A percentile compares a stretch with the other conserved stretches of the same genome.
These are phyloP conservation scores for Rhipidocladum racemiflorum DNA, from an alignment of 176 grass and related monocot species.

Conservation along the genomic window DNA sequence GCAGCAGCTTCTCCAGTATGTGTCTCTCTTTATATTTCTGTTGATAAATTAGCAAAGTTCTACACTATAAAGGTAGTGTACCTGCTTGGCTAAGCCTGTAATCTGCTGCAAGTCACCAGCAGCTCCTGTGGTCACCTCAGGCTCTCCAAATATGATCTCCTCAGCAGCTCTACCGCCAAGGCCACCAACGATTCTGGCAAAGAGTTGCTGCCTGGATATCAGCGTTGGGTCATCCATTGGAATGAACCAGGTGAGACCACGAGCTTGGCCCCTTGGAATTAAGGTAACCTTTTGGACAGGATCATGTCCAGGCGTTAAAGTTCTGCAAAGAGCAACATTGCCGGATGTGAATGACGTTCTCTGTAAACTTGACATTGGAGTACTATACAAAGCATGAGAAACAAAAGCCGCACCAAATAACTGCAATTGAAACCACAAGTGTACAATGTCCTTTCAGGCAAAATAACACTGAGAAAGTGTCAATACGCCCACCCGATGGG, in stretches of 20 bases:
- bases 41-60: not conserved
- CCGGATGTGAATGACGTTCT: slow-evolving; percentile 8
- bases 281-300: slow-evolving; percentile 97
- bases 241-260: slow-evolving; percentile 99
- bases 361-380: not conserved
- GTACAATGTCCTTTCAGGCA: not conserved
- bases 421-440: not conserved
- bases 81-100: slow-evolving; percentile 95
- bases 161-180: slow-evolving; percentile 95
- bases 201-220: slow-evolving; percentile 95
- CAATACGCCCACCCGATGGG: not conserved
- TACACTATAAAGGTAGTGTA: slow-evolving; percentile 11
- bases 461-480: not conserved
- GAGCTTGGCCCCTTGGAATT: slow-evolving; percentile 89
- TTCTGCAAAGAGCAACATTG: slow-evolving; percentile 55
- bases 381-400: not conserved
- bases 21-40: not conserved
- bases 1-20: not conserved
- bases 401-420: slow-evolving; percentile 1
- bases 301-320: slow-evolving; percentile 90
- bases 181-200: slow-evolving; percentile 93
- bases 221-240: slow-evolving; percentile 89
- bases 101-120: slow-evolving; percentile 98
- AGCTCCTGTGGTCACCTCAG: slow-evolving; percentile 99
- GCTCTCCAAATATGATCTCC: slow-evolving; percentile 89